Evolutionary conservation across 257 asterid genomes (phyloP), one percentile per base, ranked within the genome.

Genomic region (Solanum etuberosum): DNA sequence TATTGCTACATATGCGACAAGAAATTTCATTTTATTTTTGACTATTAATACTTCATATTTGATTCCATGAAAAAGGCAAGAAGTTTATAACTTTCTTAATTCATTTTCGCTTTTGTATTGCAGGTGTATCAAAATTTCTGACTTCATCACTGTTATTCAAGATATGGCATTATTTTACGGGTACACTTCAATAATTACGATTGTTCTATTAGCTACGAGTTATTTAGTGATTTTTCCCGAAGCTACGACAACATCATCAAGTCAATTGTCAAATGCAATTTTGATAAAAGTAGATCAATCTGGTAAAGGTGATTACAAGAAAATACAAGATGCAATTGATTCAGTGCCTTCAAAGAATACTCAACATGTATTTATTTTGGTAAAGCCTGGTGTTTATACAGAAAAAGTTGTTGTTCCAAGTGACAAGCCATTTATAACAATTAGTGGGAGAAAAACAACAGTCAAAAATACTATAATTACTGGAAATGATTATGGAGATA

Each of bases 321-420:
- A 38, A 25, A 92, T 92, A 32, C 94, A 90, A 86, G 91, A 88
- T 0, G 94, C 92, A 32, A 91, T 92, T 32, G 93, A 92, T 54
- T 86, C 90, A 15, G 92, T 90, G 8, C 84, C 93, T 7, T 76
- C 59, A 18, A 84, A 87, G 67, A 92, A 91, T 37, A 54, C 92
- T 0, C 80, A 61, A 43, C 86, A 84, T 46, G 88, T 90, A 11
- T 71, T 90, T 34, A 87, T 92, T 27, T 57, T 89, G 84, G 74
- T 91, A 4, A 80, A 46, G 23, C 90, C 91, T 1, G 93, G 94
- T 18, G 71, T 87, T 37, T 92, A 92, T 87, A 8, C 40, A 46
- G 94, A 92, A 78, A 90, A 89, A 48, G 57, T 91, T 38, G 73
- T 89, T 67, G 92, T 92, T 43, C 93, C 93, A 11, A 83, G 48